Evolutionary conservation across 306 rosid genomes (phyloP), one percentile per base, ranked within the genome.

Genomic region (Corylus avellana): DNA sequence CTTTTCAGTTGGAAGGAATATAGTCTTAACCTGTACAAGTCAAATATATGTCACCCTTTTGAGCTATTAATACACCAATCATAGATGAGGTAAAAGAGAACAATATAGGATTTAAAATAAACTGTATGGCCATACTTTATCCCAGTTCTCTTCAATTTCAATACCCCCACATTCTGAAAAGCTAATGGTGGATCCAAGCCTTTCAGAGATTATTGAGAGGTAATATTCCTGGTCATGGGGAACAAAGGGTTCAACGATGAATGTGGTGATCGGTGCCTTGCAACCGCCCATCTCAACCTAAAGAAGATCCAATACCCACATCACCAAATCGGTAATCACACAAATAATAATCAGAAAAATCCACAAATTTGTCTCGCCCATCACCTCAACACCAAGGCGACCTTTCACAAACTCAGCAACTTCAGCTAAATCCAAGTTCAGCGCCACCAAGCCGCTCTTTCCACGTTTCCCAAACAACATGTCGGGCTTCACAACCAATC

Each of bases 251-350:
- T 93, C 97, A 63, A 93, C 92, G 58, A 93, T 91, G 82, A 93
- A 93, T 53, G 96, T 88, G 7, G 92, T 84, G 25, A 93, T 89
- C 27, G 97, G 97, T 61, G 97, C 94, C 89, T 91, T 93, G 88
- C 96, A 93, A 53, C 96, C 97, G 54, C 92, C 97, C 89, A 93
- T 91, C 86, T 91, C 97, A 83, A 91, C 92, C 97, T 92, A 79
- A 49, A 55, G 48, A 67, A 61, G 25, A 66, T 79, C 61, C 57
- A 74, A 88, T 61, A 42, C 63, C 76, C n/a, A 75, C 11, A 56
- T 75, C 39, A 77, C 44, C 80, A 48, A 61, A 59, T 76, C 7
- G 47, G 77, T 32, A 80, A 76, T 64, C 63, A 66, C 55, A 78
- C 27, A 82, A 70, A 49, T 47, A 77, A 27, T 32, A 78, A 7